These are phyloP conservation scores for Xylaria longipes DNA, from an alignment of 495 filamentous ascomycete species.

Conservation along the genomic window DNA sequence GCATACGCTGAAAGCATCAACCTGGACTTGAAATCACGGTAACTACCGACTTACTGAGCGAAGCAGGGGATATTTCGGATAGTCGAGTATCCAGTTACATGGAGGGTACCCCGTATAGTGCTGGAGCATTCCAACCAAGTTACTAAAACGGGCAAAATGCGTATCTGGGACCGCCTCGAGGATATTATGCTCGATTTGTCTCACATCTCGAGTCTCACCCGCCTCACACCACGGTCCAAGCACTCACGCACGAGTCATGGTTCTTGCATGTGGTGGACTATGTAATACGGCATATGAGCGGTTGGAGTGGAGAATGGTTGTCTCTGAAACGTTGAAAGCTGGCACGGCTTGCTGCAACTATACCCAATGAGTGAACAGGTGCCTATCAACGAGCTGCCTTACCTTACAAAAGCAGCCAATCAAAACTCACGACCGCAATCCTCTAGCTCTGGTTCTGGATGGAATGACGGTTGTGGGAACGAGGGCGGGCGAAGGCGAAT, in stretches of 20 bases:
- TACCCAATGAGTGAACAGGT: slow-evolving; percentile 23
- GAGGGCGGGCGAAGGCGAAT: neutral
- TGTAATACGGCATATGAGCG: slow-evolving; percentile 12
- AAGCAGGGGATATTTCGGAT: neutral
- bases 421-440: neutral
- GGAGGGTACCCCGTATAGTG: neutral
- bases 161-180: neutral
- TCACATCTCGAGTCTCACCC: slow-evolving; percentile 11
- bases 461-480: neutral
- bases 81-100: neutral
- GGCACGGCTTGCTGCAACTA: slow-evolving; percentile 17
- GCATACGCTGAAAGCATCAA: slow-evolving; percentile 6
- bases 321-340: slow-evolving; percentile 23
- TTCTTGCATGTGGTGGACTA: neutral
- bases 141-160: neutral
- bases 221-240: neutral
- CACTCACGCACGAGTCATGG: slow-evolving; percentile 7
- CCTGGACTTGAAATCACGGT: neutral
- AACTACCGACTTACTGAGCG: neutral
- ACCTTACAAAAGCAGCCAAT: slow-evolving; percentile 9
- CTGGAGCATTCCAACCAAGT: neutral
- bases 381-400: slow-evolving; percentile 3
- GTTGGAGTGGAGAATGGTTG: slow-evolving; percentile 15
- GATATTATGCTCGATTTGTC: slow-evolving; percentile 1
- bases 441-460: neutral